phyloP scores from a whole-genome alignment of 2,329 filamentous ascomycete genomes.

The Lomentospora prolificans region DNA sequence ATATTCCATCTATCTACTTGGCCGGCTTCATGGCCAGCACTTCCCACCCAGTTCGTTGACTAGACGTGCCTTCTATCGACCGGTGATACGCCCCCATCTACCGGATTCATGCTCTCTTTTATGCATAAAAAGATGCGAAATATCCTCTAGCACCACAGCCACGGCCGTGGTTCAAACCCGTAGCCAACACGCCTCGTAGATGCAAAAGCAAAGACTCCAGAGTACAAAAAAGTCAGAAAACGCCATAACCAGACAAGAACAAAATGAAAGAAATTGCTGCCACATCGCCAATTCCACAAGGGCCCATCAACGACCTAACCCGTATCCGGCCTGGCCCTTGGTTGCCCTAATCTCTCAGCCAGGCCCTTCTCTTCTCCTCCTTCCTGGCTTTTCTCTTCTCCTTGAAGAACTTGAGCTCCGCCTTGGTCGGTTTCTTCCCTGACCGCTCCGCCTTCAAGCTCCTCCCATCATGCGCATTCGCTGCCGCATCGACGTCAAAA shows the following conservation, averaged over 20 bases:
- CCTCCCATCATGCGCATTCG: conserved; percentile 79
- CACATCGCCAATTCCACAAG: neutral
- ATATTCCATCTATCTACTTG: neutral
- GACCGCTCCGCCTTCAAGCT: conserved; percentile 87
- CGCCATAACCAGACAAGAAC: conserved; percentile 1
- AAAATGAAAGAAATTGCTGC: neutral
- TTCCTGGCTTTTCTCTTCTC: conserved; percentile 83
- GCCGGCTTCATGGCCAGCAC: neutral
- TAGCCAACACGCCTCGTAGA: neutral
- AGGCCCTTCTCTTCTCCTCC: conserved; percentile 87
- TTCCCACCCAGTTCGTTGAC: neutral
- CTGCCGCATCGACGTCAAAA: conserved; percentile 92
- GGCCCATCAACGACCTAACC: too few relatives aligned
- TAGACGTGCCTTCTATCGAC: neutral
- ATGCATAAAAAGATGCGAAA: neutral
- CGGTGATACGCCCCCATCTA: neutral
- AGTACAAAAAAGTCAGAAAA: neutral
- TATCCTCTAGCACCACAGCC: neutral
- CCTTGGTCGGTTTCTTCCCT: conserved; percentile 72
- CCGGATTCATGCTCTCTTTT: neutral
- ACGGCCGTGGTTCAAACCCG: neutral
- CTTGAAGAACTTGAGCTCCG: conserved; percentile 84
- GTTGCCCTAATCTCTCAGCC: conserved; percentile 74
- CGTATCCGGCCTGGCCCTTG: too few relatives aligned
- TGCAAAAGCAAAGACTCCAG: neutral